Evolutionary conservation across 352 stramenopile species (phyloP), one percentile per base, ranked within the genome.

Genomic region (Globisporangium nagaii): DNA sequence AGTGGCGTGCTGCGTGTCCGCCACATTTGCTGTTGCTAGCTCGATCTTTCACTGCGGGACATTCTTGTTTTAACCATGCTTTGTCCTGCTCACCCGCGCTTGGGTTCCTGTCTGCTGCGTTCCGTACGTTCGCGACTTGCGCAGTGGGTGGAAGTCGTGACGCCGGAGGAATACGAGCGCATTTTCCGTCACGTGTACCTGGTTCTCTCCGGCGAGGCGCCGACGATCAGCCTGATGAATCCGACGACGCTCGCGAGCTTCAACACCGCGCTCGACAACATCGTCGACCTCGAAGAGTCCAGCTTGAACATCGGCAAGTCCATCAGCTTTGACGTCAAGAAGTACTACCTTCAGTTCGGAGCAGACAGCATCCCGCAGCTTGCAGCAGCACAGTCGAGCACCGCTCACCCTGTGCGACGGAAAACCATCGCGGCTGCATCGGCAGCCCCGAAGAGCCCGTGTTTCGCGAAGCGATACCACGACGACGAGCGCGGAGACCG

Each of bases 121-220:
- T 37, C 48, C 20, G n/a, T 13, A 8, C 13, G 31, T n/a, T 19
- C 20, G n/a, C 25, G 0, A 13, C 17, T 8, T 35, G 19, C 9
- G 8, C 24, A 76, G 65, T 78, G 69, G 69, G 60, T 78, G 8
- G 58, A 78, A 59, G 62, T 68, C 11, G 63, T 78, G 40, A 66
- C 59, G 3, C 15, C 63, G 1, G 52, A 37, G 5, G 72, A 75
- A 37, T 83, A 79, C 53, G 53, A 67, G 35, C 63, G 65, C 39
- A 66, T 77, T 19, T 73, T 83, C 20, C n/a, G 51, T 10, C 60
- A 65, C 50, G 47, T 78, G 4, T 46, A 71, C 42, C 42, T 51
- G 13, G 57, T 68, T 25, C 43, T 73, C 7, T 56, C 50, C 7
- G 58, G 53, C 7, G 43, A 61, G 22, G 48, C 66, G 1, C 42